Base-by-base conservation (phyloP, 129 eudicot genomes). In the Artemisia tridentata region DNA sequence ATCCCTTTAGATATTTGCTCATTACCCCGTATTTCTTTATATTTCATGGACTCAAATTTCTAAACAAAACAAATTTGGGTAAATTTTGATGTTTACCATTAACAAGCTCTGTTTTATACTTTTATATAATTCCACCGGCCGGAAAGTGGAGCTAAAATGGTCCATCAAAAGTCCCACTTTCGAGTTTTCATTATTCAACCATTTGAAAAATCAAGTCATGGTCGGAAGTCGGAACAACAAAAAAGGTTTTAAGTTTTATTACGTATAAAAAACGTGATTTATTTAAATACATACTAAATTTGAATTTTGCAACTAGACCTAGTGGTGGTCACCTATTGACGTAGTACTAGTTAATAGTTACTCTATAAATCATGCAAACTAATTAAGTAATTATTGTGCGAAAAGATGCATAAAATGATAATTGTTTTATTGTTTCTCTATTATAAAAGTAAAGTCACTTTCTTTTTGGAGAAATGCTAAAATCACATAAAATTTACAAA, bases 211-310 rank as follows among this genome's bases (percentile, higher is more conserved):
- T 7, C 4, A 25, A 66, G 71, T 21, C 41, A 65, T 66, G 57
- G 55, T 47, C 71, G 45, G 58, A 19, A 47, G 71, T 67, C 58
- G 56, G 58, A 67, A 47, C 71, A 66, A 48, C 57, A 14, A 2
- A 20, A 21, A 21, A 67, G 46, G 57, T 66, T 48, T 4, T 14
- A 50, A 13, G 13, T 47, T 12, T 11, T 43, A 41, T 41, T 10
- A 64, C 31, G 20, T 16, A 17, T 10, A 17, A 17, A 41, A 64
- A 43, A 64, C 31, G 69, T 64, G 69, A 18, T 63, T 14, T 11
- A 1, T 3, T 25, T 11, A 5, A 21, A 3, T 55, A 2, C 61
- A n/a, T 17, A 0, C 23, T 8, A 58, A 21, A 58, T 21, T 23
- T 58, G 64, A 58, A 58, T 11, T 20, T 20, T 21, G 31, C 38